Evolutionary conservation across 148 eudicot species (phyloP).

Genomic region (Bassia scoparia): DNA sequence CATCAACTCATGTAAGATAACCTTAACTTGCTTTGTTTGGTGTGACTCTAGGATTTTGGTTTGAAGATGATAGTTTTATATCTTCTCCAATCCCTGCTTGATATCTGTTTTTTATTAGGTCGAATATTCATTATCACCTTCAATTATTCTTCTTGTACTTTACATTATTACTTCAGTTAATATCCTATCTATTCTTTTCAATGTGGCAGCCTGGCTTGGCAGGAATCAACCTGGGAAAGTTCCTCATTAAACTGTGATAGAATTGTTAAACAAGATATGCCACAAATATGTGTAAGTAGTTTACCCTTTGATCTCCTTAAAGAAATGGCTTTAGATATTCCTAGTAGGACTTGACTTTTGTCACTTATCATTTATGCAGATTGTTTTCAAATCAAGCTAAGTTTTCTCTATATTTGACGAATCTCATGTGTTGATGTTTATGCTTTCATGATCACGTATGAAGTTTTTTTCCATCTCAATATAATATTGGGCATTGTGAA

Average conservation of each 20-base stretch:
- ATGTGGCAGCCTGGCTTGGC: constrained; percentile 83
- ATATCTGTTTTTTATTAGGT: background rate
- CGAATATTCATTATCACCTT: background rate
- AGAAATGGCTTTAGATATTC: background rate
- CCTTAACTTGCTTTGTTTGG: background rate
- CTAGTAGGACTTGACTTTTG: background rate
- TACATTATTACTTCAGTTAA: background rate
- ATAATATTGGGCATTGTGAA: too few relatives aligned
- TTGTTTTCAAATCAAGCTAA: too few relatives aligned
- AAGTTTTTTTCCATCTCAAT: background rate
- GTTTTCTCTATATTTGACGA: background rate
- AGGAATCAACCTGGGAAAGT: constrained; percentile 92
- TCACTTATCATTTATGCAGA: background rate
- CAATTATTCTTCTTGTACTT: background rate
- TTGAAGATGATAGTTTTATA: background rate
- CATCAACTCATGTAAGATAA: constrained; percentile 77
- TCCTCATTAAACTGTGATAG: constrained; percentile 91
- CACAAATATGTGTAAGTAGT: constrained; percentile 72
- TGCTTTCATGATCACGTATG: background rate
- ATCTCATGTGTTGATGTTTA: background rate
- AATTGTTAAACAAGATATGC: constrained; percentile 84
- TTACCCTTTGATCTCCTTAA: background rate
- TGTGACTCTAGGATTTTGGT: background rate
- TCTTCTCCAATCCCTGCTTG: background rate
- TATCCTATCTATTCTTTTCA: background rate